Percentiles rank a stretch among this genome's conserved stretches.
Evolutionary conservation across 805 yeast species (phyloP).

Genomic region (Hanseniaspora pseudoguilliermondii): DNA sequence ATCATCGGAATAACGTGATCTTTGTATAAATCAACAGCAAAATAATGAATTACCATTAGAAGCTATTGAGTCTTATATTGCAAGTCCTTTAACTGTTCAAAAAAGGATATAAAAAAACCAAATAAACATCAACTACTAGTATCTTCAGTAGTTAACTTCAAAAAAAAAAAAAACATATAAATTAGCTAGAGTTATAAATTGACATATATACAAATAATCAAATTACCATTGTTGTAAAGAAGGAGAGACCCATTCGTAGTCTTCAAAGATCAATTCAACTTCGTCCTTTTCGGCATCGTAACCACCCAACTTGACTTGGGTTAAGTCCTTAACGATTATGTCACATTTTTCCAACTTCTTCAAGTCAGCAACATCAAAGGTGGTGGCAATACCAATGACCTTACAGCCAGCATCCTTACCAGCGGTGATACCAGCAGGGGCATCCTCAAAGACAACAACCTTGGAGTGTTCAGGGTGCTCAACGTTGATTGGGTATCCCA

Average conservation of each 20-base stretch:
- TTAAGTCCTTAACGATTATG: slow-evolving; percentile 64
- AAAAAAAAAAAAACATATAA: neutral
- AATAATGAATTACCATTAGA: no score
- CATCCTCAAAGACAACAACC: slow-evolving; percentile 71
- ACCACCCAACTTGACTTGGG: slow-evolving; percentile 44
- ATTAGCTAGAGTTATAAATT: neutral
- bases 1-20: no score
- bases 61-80: no score
- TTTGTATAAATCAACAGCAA: no score
- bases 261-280: slow-evolving; percentile 29
- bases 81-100: no score
- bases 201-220: neutral
- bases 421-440: slow-evolving; percentile 76
- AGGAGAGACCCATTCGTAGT: slow-evolving; percentile 30
- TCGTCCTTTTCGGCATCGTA: slow-evolving; percentile 35
- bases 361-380: slow-evolving; percentile 57
- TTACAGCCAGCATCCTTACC: slow-evolving; percentile 75
- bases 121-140: no score
- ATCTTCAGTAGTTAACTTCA: no score
- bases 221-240: slow-evolving; percentile 27
- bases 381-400: slow-evolving; percentile 72
- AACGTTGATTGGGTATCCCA: slow-evolving; percentile 29
- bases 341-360: slow-evolving; percentile 61
- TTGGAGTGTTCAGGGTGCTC: slow-evolving; percentile 29
- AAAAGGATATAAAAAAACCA: no score